These are phyloP conservation scores for Fusarium bulbicola DNA, from an alignment of 2,329 filamentous ascomycete species.

Conservation along the genomic window DNA sequence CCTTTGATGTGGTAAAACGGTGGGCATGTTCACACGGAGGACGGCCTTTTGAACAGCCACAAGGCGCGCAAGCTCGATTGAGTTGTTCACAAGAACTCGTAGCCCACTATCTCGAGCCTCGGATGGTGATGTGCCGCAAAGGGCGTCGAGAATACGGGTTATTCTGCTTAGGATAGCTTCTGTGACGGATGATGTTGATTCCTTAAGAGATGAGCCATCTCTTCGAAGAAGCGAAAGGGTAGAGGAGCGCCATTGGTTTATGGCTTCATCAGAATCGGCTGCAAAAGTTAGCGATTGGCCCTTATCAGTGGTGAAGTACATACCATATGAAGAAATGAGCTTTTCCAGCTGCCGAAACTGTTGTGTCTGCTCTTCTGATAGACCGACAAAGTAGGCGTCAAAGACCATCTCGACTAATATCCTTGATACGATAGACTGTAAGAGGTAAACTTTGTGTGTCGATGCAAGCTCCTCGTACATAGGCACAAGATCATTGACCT, in stretches of 20 bases:
- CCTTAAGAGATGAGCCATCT: slow-evolving; percentile 57
- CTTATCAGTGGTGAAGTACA: neutral
- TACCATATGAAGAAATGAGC: slow-evolving; percentile 40
- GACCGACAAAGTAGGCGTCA: slow-evolving; percentile 69
- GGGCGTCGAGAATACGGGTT: slow-evolving; percentile 59
- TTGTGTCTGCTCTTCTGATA: slow-evolving; percentile 62
- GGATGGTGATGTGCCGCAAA: slow-evolving; percentile 54
- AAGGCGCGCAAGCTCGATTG: slow-evolving; percentile 65
- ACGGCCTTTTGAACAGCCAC: slow-evolving; percentile 68
- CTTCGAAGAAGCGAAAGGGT: slow-evolving; percentile 68
- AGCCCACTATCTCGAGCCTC: slow-evolving; percentile 62
- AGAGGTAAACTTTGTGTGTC: slow-evolving; percentile 66
- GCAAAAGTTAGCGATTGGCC: neutral
- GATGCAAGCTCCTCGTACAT: slow-evolving; percentile 65
- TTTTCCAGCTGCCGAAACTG: slow-evolving; percentile 61
- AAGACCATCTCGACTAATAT: slow-evolving; percentile 71
- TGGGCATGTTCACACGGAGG: slow-evolving; percentile 65
- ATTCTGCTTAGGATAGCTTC: slow-evolving; percentile 57
- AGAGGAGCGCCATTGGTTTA: slow-evolving; percentile 74
- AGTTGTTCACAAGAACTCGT: slow-evolving; percentile 60
- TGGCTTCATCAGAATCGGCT: slow-evolving; percentile 58
- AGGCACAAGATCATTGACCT: slow-evolving; percentile 61
- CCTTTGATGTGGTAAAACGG: slow-evolving; percentile 61
- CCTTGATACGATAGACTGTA: slow-evolving; percentile 69
- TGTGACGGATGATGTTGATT: slow-evolving; percentile 54